Base-by-base conservation (phyloP, 768 basidiomycete species). In the Hericium rajendrae region DNA sequence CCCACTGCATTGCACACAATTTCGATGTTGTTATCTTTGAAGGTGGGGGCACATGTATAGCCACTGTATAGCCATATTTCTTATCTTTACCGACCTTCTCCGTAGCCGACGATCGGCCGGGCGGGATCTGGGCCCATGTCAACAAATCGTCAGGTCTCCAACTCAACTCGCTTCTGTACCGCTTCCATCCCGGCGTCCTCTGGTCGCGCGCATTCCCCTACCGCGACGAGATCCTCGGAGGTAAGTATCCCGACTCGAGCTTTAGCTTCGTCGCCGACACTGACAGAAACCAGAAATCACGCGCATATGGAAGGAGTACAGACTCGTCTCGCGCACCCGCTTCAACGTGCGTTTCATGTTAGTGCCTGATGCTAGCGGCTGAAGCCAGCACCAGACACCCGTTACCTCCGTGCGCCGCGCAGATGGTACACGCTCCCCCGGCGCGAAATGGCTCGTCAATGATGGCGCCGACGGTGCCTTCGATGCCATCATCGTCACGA, bases 11-110 rank as follows among this genome's bases (percentile, higher is more conserved):
- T 24, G 72, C 76, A 0, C 78, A 80, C 58, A 76, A 77, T 16
- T 80, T 81, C 57, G 78, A 81, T 37, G 78, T 80, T 11, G 74
- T 76, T 24, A 72, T 81, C 2, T 79, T 72, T 61, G 79, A 80
- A 50, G 64, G 70, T 69, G 48, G 18, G 65, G 53, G 4, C 32
- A 11, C n/a, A n/a, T n/a, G n/a, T n/a, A n/a, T n/a, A n/a, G n/a
- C n/a, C n/a, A n/a, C n/a, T 50, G 13, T 37, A 37, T 13, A 9
- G 15, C n/a, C 41, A 16, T 24, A 9, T 11, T 56, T 26, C 15
- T 4, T 8, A 20, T 3, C 15, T 13, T 20, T 20, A 50, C 52
- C 9, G 22, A 39, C n/a, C 32, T 38, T 20, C 9, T 10, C 37
- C 20, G 16, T 49, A 62, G 67, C 65, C n/a, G 59, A 57, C 18